Conservation (phyloP, 331 rosid genomes). For the Prunus yedoensis region DNA sequence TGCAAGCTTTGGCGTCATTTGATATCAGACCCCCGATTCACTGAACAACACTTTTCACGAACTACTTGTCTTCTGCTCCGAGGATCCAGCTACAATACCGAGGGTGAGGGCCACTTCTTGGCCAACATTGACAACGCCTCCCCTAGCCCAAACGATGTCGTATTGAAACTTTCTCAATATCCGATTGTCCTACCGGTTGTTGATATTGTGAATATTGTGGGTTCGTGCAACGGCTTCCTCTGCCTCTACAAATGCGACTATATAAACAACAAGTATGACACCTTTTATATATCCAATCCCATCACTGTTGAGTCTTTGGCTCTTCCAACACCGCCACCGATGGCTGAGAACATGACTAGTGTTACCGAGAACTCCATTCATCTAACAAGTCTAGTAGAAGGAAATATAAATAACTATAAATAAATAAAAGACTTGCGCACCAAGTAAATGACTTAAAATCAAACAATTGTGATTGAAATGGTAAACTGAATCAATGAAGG, state of each 20-base stretch:
- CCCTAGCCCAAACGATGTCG: background rate
- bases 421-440: no score
- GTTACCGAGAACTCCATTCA: no score
- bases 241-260: background rate
- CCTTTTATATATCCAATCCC: conserved; percentile 1
- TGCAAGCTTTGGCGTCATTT: conserved; percentile 6
- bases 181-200: background rate
- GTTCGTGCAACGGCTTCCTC: conserved; percentile 18
- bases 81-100: background rate
- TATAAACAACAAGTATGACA: no score
- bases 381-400: no score
- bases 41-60: background rate
- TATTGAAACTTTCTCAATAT: background rate
- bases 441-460: no score
- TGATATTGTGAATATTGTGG: background rate
- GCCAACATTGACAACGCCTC: background rate
- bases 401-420: no score
- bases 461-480: no score
- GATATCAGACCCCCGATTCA: background rate
- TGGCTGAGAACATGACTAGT: no score
- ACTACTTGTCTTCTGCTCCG: background rate
- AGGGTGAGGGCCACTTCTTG: background rate
- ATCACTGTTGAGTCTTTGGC: background rate
- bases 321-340: background rate
- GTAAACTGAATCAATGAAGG: no score